Conservation (phyloP, 1,284 basidiomycete genomes). For the Entoloma clypeatum region DNA sequence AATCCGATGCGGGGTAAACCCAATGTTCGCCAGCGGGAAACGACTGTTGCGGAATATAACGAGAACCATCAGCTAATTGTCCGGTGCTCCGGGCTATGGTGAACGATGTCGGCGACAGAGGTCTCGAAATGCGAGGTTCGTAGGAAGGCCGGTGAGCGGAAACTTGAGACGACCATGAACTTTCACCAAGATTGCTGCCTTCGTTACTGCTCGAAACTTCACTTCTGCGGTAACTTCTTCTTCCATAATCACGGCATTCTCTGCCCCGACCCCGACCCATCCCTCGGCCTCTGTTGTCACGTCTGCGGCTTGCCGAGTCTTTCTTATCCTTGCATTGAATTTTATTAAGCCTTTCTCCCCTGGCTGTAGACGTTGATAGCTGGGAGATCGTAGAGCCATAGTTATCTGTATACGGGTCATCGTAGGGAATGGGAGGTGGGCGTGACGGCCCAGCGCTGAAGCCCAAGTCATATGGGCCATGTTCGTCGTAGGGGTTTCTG, state of each 20-base stretch:
- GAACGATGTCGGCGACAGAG: conserved; percentile 44
- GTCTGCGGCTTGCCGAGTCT: conserved; percentile 21
- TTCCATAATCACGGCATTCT: conserved; percentile 19
- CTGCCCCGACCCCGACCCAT: conserved; percentile 26
- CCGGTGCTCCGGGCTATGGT: conserved; percentile 46
- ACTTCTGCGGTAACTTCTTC: conserved; percentile 22
- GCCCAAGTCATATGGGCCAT: conserved; percentile 64
- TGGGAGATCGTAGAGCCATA: conserved; percentile 23
- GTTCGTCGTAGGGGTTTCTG: conserved; percentile 58
- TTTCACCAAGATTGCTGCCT: conserved; percentile 5
- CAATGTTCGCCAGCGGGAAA: not conserved
- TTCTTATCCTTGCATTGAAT: too few relatives aligned
- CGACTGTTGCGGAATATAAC: conserved; percentile 13
- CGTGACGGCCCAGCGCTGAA: conserved; percentile 51
- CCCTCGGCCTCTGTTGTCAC: conserved; percentile 24
- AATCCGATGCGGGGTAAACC: conserved; percentile 14
- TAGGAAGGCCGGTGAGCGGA: conserved; percentile 15
- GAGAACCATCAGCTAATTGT: conserved; percentile 32
- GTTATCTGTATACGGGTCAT: conserved; percentile 70
- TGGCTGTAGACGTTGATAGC: conserved; percentile 9
- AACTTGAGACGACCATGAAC: conserved; percentile 9
- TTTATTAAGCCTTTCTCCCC: not conserved
- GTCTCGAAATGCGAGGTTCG: conserved; percentile 28
- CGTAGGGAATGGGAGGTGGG: conserved; percentile 64
- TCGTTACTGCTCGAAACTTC: conserved; percentile 16